Percentiles rank a stretch among this genome's conserved stretches.
Evolutionary conservation across 345 rosid species (phyloP).

Genomic region (Microthlaspi erraticum): DNA sequence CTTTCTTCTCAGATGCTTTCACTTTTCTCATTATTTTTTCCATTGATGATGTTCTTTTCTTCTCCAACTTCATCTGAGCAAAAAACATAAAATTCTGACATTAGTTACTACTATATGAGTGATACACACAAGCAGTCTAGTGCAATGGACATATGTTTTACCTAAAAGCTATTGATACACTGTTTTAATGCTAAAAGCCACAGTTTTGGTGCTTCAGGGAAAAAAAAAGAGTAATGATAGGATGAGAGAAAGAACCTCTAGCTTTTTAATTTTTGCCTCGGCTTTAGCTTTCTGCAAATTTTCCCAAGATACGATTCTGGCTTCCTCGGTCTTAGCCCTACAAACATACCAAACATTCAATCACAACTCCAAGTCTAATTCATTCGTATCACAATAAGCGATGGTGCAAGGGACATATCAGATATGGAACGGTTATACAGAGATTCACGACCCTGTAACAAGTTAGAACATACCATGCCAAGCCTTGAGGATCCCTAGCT

Average conservation of each 20-base stretch:
- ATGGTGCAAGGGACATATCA: neutral
- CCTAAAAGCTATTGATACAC: neutral
- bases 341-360: conserved; percentile 16
- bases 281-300: conserved; percentile 99
- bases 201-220: neutral
- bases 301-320: conserved; percentile 94
- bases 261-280: conserved; percentile 89
- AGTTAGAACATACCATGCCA: conserved; percentile 72
- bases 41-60: conserved; percentile 89
- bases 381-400: neutral
- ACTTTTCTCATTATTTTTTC: conserved; percentile 92
- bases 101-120: conserved; percentile 17
- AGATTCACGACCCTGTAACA: conserved; percentile 48
- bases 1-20: conserved; percentile 87
- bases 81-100: neutral
- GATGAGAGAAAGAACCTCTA: conserved; percentile 67
- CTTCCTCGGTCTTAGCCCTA: conserved; percentile 87
- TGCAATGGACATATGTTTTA: neutral
- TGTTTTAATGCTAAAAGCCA: neutral
- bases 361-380: conserved; percentile 16
- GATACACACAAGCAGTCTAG: neutral
- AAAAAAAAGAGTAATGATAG: neutral
- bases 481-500: conserved; percentile 52
- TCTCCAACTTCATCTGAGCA: conserved; percentile 93
- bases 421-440: neutral